Conservation (phyloP, 352 stramenopile species). For the Globisporangium polare region DNA sequence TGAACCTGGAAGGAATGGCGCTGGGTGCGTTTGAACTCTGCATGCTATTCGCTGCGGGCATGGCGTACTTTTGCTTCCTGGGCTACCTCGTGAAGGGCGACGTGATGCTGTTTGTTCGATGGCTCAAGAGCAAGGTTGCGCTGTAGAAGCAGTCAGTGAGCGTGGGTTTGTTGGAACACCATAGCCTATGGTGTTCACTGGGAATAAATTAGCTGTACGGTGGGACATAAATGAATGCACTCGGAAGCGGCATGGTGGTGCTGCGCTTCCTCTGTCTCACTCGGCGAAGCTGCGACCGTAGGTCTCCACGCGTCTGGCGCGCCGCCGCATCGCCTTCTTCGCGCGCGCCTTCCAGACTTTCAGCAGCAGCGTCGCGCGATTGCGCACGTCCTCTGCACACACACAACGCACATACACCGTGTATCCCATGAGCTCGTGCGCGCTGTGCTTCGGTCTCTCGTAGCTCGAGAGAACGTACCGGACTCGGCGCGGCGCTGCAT, state of each 20-base stretch:
- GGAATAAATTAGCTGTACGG: slow-evolving; percentile 13
- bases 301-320: slow-evolving; percentile 50
- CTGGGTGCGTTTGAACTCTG: slow-evolving; percentile 31
- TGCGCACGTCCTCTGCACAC: slow-evolving; percentile 29
- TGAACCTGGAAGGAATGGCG: slow-evolving; percentile 51
- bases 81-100: slow-evolving; percentile 56
- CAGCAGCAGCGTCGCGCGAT: slow-evolving; percentile 37
- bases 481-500: slow-evolving; percentile 33
- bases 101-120: slow-evolving; percentile 23
- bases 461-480: slow-evolving; percentile 8
- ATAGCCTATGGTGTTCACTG: not conserved
- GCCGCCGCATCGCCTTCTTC: slow-evolving; percentile 61
- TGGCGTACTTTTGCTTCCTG: slow-evolving; percentile 73
- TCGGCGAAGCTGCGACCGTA: slow-evolving; percentile 71
- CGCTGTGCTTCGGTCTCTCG: not conserved
- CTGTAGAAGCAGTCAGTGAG: not conserved
- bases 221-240: not conserved
- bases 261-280: too few species aligned
- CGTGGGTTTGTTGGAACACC: not conserved
- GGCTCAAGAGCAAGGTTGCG: slow-evolving; percentile 17
- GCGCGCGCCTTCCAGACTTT: slow-evolving; percentile 61
- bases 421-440: not conserved
- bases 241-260: not conserved
- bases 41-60: slow-evolving; percentile 28
- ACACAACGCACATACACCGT: not conserved